These are phyloP conservation scores for Candida palmyrensis DNA, from an alignment of 805 yeast species.

Conservation along the genomic window DNA sequence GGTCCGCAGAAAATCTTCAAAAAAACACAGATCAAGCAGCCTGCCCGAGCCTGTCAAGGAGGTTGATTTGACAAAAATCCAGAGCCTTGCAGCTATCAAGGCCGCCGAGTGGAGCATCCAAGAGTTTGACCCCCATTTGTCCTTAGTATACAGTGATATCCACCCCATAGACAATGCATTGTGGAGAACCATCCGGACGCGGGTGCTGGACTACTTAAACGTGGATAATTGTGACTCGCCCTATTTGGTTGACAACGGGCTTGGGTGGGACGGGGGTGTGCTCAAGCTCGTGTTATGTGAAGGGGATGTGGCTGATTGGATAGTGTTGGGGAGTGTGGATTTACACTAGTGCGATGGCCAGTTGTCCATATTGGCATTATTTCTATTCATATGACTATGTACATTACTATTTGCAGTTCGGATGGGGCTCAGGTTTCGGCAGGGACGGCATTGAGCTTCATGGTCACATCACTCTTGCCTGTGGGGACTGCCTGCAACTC, in stretches of 20 bases:
- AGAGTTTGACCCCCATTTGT: slow-evolving; percentile 69
- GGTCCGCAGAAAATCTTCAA: slow-evolving; percentile 22
- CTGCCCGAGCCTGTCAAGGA: slow-evolving; percentile 11
- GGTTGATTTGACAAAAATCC: slow-evolving; percentile 23
- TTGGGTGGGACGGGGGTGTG: slow-evolving; percentile 68
- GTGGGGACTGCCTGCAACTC: slow-evolving; percentile 36
- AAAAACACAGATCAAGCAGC: slow-evolving; percentile 9
- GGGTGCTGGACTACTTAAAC: slow-evolving; percentile 63
- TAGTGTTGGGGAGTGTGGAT: slow-evolving; percentile 51
- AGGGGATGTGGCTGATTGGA: slow-evolving; percentile 71
- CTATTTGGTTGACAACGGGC: slow-evolving; percentile 20
- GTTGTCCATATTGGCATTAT: not conserved
- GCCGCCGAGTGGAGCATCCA: slow-evolving; percentile 49
- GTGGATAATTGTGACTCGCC: slow-evolving; percentile 38
- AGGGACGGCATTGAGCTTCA: too few species aligned
- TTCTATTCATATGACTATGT: slow-evolving; percentile 1
- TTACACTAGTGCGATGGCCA: slow-evolving; percentile 18
- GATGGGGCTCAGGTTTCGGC: not conserved
- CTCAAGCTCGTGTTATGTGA: slow-evolving; percentile 63
- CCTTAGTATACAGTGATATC: slow-evolving; percentile 60
- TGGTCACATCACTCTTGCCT: slow-evolving; percentile 10
- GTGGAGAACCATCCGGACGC: slow-evolving; percentile 54
- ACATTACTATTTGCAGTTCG: too few species aligned
- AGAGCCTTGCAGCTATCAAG: slow-evolving; percentile 43
- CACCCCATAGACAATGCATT: slow-evolving; percentile 66